Percentiles rank a stretch among this genome's conserved stretches.
Conservation (phyloP, 2,329 filamentous ascomycete genomes). For the Fusarium sp. region DNA sequence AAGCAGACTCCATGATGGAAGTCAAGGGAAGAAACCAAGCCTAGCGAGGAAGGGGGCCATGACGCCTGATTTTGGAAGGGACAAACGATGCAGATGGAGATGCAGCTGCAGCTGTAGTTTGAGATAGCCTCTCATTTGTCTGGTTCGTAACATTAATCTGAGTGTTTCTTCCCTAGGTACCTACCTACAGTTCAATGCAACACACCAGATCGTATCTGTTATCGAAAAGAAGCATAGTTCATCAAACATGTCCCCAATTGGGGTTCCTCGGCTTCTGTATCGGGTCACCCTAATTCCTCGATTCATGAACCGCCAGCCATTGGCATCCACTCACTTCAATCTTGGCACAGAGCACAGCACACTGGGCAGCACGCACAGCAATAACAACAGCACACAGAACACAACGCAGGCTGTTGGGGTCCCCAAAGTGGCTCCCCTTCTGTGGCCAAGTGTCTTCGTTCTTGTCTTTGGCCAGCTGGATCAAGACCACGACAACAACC, state of each 20-base stretch:
- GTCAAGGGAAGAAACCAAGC: neutral
- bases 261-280: slow-evolving; percentile 34
- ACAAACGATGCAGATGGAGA: neutral
- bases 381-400: slow-evolving; percentile 1
- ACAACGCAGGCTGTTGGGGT: slow-evolving; percentile 25
- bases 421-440: slow-evolving; percentile 36
- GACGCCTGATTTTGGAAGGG: slow-evolving; percentile 5
- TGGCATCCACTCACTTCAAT: slow-evolving; percentile 33
- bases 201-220: slow-evolving; percentile 8
- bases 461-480: slow-evolving; percentile 12
- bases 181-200: neutral
- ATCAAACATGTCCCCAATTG: slow-evolving; percentile 22
- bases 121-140: neutral
- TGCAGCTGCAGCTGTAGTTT: neutral
- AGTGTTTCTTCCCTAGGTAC: neutral
- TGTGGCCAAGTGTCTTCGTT: slow-evolving; percentile 19
- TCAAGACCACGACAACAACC: neutral
- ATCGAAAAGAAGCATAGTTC: slow-evolving; percentile 13
- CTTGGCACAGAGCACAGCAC: slow-evolving; percentile 18
- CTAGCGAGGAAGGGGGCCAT: neutral
- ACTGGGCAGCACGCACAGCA: neutral
- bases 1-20: slow-evolving; percentile 19
- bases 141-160: neutral
- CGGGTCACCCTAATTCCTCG: slow-evolving; percentile 23
- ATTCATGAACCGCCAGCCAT: slow-evolving; percentile 29